phyloP scores from a whole-genome alignment of 2,329 filamentous ascomycete genomes.

The Leptographium galeiforme region DNA sequence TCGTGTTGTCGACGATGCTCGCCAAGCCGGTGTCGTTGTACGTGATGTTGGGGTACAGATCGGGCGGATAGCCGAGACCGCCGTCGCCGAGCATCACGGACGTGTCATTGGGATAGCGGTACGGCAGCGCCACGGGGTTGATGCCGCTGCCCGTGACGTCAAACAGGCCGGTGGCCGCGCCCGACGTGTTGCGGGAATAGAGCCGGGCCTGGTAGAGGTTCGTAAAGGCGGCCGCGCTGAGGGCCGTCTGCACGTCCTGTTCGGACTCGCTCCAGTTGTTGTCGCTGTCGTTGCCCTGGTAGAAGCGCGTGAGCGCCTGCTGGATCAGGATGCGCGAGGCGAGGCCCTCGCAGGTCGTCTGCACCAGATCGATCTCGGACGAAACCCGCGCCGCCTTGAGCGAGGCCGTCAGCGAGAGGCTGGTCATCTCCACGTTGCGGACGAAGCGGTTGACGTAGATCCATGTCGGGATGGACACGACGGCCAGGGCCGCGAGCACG shows the following conservation, averaged over 20 bases:
- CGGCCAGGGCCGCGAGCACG: slow-evolving; percentile 59
- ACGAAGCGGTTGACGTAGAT: slow-evolving; percentile 44
- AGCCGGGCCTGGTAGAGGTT: slow-evolving; percentile 59
- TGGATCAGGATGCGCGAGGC: slow-evolving; percentile 53
- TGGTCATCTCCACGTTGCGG: slow-evolving; percentile 37
- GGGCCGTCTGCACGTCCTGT: slow-evolving; percentile 57
- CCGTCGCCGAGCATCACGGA: slow-evolving; percentile 47
- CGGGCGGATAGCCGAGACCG: slow-evolving; percentile 53
- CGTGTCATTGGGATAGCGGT: slow-evolving; percentile 41
- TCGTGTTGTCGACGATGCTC: slow-evolving; percentile 26
- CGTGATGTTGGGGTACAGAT: slow-evolving; percentile 67
- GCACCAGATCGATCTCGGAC: slow-evolving; percentile 65
- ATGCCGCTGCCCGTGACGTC: slow-evolving; percentile 44
- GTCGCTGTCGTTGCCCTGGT: slow-evolving; percentile 37
- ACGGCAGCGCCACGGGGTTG: slow-evolving; percentile 47
- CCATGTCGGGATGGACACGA: slow-evolving; percentile 68
- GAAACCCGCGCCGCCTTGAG: slow-evolving; percentile 75
- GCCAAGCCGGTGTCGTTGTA: slow-evolving; percentile 35
- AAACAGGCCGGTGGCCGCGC: slow-evolving; percentile 41
- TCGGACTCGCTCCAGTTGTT: slow-evolving; percentile 47
- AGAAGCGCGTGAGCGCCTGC: slow-evolving; percentile 35
- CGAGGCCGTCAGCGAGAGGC: slow-evolving; percentile 66
- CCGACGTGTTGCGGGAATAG: slow-evolving; percentile 55
- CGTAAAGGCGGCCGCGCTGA: slow-evolving; percentile 44
- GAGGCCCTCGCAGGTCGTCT: slow-evolving; percentile 60